Percentiles rank a stretch among this genome's conserved stretches.
phyloP scores from a whole-genome alignment of 1,284 basidiomycete genomes.

The Ganoderma boninense region DNA sequence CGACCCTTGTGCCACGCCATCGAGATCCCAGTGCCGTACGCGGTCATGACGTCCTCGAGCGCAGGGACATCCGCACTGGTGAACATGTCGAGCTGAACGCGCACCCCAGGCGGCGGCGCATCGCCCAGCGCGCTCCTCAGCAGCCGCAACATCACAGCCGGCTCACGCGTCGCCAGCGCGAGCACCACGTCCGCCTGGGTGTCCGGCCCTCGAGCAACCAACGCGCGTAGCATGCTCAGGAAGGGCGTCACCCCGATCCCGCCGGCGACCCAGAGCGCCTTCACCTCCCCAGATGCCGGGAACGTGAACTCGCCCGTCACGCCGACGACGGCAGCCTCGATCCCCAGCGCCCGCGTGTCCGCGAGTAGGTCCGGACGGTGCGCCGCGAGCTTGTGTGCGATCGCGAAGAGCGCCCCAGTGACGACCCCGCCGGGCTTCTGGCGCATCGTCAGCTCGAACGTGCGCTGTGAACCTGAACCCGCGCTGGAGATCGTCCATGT shows the following conservation, averaged over 20 bases:
- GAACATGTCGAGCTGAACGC: neutral
- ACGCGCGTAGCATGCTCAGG: neutral
- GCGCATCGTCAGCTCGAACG: neutral
- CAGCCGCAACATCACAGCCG: neutral
- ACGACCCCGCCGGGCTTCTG: neutral
- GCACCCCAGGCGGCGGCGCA: neutral
- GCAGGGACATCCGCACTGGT: neutral
- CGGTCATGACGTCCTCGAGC: neutral
- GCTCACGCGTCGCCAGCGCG: neutral
- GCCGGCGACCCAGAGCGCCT: neutral
- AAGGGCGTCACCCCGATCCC: neutral
- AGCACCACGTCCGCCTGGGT: neutral
- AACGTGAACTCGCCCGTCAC: neutral
- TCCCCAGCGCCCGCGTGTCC: neutral
- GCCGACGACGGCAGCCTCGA: neutral
- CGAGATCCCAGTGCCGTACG: neutral
- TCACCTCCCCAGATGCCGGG: neutral
- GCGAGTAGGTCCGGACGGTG: neutral
- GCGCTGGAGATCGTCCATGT: slow-evolving; percentile 6
- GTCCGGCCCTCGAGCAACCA: neutral
- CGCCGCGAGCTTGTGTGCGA: neutral
- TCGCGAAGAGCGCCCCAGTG: neutral
- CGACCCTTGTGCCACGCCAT: neutral
- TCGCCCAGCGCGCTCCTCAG: neutral
- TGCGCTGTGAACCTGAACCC: neutral